These are phyloP conservation scores for Cystobasidiaceae sp. DNA, from an alignment of 1,284 basidiomycete species.

Conservation along the genomic window DNA sequence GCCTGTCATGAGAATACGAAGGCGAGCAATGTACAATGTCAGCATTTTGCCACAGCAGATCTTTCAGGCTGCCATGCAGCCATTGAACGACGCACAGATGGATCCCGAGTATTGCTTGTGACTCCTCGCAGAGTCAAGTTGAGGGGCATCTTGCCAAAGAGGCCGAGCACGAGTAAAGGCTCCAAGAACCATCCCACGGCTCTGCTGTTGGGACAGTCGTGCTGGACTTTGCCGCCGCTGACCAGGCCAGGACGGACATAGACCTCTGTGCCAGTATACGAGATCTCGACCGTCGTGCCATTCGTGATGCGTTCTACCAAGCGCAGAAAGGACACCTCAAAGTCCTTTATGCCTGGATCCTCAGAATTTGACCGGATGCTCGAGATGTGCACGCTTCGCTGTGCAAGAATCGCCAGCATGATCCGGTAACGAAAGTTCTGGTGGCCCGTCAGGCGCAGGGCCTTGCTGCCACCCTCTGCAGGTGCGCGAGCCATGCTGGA, in stretches of 20 bases:
- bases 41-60: neutral
- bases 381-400: constrained; percentile 78
- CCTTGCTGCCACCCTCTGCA: constrained; percentile 17
- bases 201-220: constrained; percentile 81
- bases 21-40: neutral
- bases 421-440: constrained; percentile 77
- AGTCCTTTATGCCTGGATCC: constrained; percentile 89
- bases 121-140: constrained; percentile 78
- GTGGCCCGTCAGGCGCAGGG: constrained; percentile 63
- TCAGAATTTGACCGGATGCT: constrained; percentile 86
- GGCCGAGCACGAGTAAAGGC: constrained; percentile 79
- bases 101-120: constrained; percentile 78
- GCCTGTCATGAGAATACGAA: constrained; percentile 53
- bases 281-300: constrained; percentile 92
- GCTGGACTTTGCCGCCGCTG: constrained; percentile 70
- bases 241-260: constrained; percentile 89
- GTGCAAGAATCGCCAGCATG: constrained; percentile 79
- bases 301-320: constrained; percentile 90
- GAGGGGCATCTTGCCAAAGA: constrained; percentile 86
- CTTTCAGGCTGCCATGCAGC: neutral
- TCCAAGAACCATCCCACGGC: constrained; percentile 94
- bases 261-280: constrained; percentile 87
- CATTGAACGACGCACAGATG: constrained; percentile 60
- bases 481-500: constrained; percentile 17
- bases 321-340: constrained; percentile 84